Percentiles rank a stretch among this genome's conserved stretches.
phyloP scores from a whole-genome alignment of 2,329 filamentous ascomycete genomes.

The Colletotrichum lentis region DNA sequence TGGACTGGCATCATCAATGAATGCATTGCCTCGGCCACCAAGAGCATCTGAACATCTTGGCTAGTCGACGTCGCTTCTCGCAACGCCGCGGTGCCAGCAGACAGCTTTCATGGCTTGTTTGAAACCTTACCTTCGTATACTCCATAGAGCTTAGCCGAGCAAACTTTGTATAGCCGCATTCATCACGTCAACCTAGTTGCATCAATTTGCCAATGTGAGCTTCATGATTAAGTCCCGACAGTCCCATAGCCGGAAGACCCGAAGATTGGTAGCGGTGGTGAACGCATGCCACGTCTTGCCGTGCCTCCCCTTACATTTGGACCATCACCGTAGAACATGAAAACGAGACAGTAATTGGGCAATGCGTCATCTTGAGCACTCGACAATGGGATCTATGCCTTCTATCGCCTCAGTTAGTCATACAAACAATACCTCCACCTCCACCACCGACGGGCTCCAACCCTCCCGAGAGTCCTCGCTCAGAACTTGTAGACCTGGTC shows the following conservation, averaged over 20 bases:
- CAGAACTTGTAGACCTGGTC: conserved; percentile 97
- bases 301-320: not conserved
- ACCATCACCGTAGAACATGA: not conserved
- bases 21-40: conserved; percentile 58
- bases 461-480: not conserved
- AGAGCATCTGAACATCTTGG: conserved; percentile 41
- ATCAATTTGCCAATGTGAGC: not conserved
- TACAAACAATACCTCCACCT: conserved; percentile 11
- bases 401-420: conserved; percentile 33
- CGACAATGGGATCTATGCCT: conserved; percentile 23
- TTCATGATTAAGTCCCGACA: not conserved
- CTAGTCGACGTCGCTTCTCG: not conserved
- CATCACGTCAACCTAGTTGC: not conserved
- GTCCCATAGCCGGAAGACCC: not conserved
- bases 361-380: not conserved
- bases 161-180: not conserved
- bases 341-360: not conserved
- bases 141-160: no score
- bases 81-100: not conserved
- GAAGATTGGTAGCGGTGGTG: not conserved
- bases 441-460: not conserved
- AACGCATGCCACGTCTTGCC: not conserved
- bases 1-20: conserved; percentile 68
- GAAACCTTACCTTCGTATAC: not conserved
- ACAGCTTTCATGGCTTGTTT: not conserved